Conservation (phyloP, 805 yeast genomes). For the Spathaspora passalidarum region DNA sequence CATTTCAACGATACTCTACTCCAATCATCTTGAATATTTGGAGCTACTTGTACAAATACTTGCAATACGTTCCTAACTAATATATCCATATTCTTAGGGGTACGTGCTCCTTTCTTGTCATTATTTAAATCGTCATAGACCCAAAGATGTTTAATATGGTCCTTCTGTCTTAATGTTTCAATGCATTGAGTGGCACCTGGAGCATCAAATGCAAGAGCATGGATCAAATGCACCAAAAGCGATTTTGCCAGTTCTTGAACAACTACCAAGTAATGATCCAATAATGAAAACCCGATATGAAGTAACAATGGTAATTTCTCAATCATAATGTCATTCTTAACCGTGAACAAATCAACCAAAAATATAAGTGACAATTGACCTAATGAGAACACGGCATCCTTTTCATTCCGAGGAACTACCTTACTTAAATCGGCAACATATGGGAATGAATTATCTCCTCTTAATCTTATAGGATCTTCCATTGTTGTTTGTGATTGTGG, state of each 20-base stretch:
- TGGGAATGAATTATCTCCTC: slow-evolving; percentile 42
- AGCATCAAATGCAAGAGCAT: slow-evolving; percentile 54
- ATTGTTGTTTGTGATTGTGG: slow-evolving; percentile 30
- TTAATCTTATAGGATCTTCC: too few species aligned
- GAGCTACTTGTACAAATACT: slow-evolving; percentile 46
- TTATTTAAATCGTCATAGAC: slow-evolving; percentile 79
- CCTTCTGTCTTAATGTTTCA: slow-evolving; percentile 52
- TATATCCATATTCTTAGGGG: slow-evolving; percentile 82
- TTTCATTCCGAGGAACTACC: slow-evolving; percentile 49
- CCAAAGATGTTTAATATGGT: slow-evolving; percentile 57
- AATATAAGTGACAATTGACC: slow-evolving; percentile 87
- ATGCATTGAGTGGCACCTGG: slow-evolving; percentile 58
- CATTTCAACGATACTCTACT: slow-evolving; percentile 76
- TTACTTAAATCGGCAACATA: slow-evolving; percentile 72
- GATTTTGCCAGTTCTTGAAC: slow-evolving; percentile 85
- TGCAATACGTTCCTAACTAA: slow-evolving; percentile 62
- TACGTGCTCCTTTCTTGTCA: slow-evolving; percentile 72
- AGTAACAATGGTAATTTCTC: slow-evolving; percentile 66
- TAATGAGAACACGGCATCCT: slow-evolving; percentile 76
- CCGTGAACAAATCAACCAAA: slow-evolving; percentile 73
- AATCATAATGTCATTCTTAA: slow-evolving; percentile 60
- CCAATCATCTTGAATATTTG: slow-evolving; percentile 77
- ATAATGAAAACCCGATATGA: slow-evolving; percentile 73
- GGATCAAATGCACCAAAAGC: slow-evolving; percentile 68
- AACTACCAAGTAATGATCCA: slow-evolving; percentile 82